Percentiles rank a stretch among this genome's conserved stretches.
Evolutionary conservation across 345 rosid genomes (phyloP).

Genomic region (Streptanthus diversifolius): DNA sequence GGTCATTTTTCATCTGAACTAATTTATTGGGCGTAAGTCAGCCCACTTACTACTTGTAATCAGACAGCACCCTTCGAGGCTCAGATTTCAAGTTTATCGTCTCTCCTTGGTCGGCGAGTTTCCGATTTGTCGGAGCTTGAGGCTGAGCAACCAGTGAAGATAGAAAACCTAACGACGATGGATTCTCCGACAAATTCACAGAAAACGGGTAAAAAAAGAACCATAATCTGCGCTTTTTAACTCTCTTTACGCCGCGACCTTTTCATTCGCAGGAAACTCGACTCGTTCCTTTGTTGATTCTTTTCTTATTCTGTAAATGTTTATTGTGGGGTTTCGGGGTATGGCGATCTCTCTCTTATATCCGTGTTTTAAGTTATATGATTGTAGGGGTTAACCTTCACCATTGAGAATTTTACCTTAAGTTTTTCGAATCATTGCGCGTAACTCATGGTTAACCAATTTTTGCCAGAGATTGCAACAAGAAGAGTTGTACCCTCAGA

Average conservation of each 20-base stretch:
- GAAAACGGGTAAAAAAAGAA: conserved; percentile 35
- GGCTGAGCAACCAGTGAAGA: conserved; percentile 18
- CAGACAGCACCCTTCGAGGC: no score
- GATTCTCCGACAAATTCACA: conserved; percentile 42
- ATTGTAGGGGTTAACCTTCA: not conserved
- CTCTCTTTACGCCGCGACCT: not conserved
- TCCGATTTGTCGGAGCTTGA: conserved; percentile 8
- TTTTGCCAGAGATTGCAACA: not conserved
- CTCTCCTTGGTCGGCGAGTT: not conserved
- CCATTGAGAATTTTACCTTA: not conserved
- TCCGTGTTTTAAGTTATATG: not conserved
- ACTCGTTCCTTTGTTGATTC: not conserved
- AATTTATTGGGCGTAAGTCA: not conserved
- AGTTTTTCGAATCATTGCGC: not conserved
- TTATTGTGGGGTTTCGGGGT: no score
- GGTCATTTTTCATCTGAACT: not conserved
- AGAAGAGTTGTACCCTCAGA: not conserved
- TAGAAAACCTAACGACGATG: not conserved
- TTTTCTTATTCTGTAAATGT: not conserved
- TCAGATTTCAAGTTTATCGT: not conserved
- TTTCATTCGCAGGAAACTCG: not conserved
- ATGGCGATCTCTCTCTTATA: no score
- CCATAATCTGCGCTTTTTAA: not conserved
- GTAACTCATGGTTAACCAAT: not conserved
- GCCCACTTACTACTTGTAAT: no score